phyloP scores from a whole-genome alignment of 2,329 filamentous ascomycete genomes.

The Calonectria leucothoes region DNA sequence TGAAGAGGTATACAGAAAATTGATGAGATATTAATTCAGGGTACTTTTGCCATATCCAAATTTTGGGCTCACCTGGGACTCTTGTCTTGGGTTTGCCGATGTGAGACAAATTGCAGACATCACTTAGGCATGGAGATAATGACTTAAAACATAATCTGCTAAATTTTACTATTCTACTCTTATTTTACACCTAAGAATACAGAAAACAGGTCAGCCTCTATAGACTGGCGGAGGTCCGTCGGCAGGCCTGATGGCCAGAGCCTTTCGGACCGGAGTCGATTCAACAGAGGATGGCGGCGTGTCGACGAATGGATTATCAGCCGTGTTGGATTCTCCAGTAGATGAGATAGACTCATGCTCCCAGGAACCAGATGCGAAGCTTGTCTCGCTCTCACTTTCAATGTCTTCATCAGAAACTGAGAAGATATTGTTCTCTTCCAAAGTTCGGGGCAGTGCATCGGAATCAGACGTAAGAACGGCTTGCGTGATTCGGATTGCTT shows the following conservation, averaged over 20 bases:
- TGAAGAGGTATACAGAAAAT: background rate
- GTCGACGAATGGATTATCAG: background rate
- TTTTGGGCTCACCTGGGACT: no score
- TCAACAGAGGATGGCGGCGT: background rate
- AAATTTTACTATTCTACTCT: no score
- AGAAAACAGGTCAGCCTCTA: background rate
- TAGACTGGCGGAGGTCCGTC: background rate
- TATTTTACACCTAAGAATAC: no score
- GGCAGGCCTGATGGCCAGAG: background rate
- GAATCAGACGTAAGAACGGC: background rate
- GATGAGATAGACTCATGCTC: background rate
- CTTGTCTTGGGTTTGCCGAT: no score
- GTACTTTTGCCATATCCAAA: no score
- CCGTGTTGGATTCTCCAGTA: background rate
- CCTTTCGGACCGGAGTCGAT: background rate
- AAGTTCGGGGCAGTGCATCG: background rate
- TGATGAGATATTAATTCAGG: no score
- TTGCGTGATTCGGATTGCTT: background rate
- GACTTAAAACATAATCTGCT: no score
- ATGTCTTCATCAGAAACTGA: background rate
- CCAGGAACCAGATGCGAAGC: background rate
- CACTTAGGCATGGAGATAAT: no score
- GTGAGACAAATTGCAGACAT: no score
- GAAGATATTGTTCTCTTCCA: background rate
- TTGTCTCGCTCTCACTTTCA: background rate